A percentile compares a stretch with the other conserved stretches of the same genome.
Conservation (phyloP, 768 basidiomycete species). For the Cystofilobasidium ferigula region DNA sequence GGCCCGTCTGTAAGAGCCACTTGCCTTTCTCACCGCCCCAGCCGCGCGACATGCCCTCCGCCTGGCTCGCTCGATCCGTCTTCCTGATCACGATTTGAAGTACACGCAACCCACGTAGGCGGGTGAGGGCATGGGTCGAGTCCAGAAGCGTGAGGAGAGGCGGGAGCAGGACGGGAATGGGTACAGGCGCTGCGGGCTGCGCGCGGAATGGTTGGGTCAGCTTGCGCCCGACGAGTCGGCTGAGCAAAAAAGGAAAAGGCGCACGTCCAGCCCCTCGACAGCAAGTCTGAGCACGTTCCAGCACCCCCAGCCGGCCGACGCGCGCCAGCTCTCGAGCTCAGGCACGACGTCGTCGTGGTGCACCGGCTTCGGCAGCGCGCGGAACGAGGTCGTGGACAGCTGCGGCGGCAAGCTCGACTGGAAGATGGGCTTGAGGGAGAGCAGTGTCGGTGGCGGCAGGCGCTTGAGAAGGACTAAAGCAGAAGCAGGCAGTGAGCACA, state of each 20-base stretch:
- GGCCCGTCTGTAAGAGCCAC: conserved; percentile 21
- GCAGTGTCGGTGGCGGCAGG: conserved; percentile 11
- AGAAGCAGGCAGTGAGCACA: not conserved
- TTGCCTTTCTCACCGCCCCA: conserved; percentile 13
- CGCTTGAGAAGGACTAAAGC: not conserved
- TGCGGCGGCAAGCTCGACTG: conserved; percentile 3
- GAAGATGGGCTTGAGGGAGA: conserved; percentile 16
- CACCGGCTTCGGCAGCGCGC: conserved; percentile 8
- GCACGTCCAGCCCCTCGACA: conserved; percentile 11
- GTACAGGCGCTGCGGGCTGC: conserved; percentile 4
- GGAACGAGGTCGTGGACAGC: conserved; percentile 22
- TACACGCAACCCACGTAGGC: conserved; percentile 1
- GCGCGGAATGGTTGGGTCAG: not conserved
- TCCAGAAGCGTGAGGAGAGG: conserved; percentile 20
- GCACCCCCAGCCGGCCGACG: conserved; percentile 22
- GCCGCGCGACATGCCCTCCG: not conserved
- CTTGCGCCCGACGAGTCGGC: not conserved
- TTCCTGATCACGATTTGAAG: conserved; percentile 2
- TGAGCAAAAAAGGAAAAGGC: not conserved
- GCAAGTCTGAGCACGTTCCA: conserved; percentile 19
- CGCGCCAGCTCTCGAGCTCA: conserved; percentile 6
- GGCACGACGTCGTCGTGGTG: conserved; percentile 3
- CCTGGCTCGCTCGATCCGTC: not conserved
- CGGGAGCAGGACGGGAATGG: conserved; percentile 16
- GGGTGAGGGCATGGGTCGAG: not conserved